Base-by-base conservation (phyloP, 495 filamentous ascomycete species). In the Penicillium lagena region DNA sequence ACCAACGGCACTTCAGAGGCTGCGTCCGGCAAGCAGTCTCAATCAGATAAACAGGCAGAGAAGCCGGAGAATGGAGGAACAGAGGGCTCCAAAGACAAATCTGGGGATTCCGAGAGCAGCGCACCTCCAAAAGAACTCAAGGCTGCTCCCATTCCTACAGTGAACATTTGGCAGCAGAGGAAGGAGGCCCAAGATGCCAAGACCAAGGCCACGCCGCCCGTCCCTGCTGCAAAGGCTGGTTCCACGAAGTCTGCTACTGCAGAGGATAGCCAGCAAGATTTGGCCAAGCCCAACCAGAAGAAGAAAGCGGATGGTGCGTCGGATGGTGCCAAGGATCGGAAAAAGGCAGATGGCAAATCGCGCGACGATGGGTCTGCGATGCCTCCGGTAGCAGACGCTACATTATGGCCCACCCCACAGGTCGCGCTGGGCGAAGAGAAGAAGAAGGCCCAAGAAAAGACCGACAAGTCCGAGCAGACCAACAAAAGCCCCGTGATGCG, bases 381-480 rank as follows among this genome's bases (percentile, higher is more conserved):
- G 35, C 71, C 76, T 38, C 71, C 75, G 4, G 84, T 85, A 31
- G 85, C 78, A 40, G 88, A 95, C 64, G 73, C 85, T 33, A 71
- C 77, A 28, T 81, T 81, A 28, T 98, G 93, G 93, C 93, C 93
- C 13, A 95, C 93, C 8, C 90, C 89, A 1, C 85, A 95, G 43
- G 82, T 76, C 36, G 87, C 85, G 3, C 75, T 85, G 29, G 81
- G 81, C 33, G 80, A 85, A 47, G 83, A 86, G 47, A 83, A 83
- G 68, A 87, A 81, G 53, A 86, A 87, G 55, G 46, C 67, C 7
- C 79, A 85, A 29, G 77, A 79, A 35, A 75, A 81, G 58, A 58
- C 59, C 4, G 85, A 89, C 29, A 90, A 83, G 56, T 65, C 78
- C 7, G 79, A 83, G 32, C 84, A 82, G 47, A 78, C 86, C 11